phyloP scores from a whole-genome alignment of 169 alveolate species.

The Neospora caninum region DNA sequence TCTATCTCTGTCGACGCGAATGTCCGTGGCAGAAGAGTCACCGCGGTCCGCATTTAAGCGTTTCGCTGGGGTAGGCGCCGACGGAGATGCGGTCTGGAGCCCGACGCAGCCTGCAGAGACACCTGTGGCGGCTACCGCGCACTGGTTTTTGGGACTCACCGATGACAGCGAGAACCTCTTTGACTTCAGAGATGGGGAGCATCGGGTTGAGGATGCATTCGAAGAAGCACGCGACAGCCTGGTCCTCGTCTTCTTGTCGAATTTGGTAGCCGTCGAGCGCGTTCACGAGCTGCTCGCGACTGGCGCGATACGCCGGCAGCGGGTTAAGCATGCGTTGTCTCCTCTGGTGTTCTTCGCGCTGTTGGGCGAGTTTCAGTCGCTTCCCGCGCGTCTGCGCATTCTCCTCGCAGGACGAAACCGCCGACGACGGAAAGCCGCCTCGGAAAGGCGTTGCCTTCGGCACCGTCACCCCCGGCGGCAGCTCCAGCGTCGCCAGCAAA shows the following conservation, averaged over 20 bases:
- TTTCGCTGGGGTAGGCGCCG: too few relatives aligned
- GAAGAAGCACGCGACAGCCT: conserved; percentile 33
- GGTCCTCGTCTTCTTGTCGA: conserved; percentile 26
- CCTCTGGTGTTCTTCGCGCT: conserved; percentile 22
- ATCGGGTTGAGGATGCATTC: conserved; percentile 45
- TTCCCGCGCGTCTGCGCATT: not conserved
- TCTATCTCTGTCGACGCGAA: too few relatives aligned
- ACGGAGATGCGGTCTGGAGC: too few relatives aligned
- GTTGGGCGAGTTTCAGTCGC: not conserved
- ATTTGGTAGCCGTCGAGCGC: conserved; percentile 40
- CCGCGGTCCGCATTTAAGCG: too few relatives aligned
- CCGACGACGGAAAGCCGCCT: conserved; percentile 76
- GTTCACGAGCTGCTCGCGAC: conserved; percentile 3
- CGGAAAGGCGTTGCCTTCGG: conserved; percentile 62
- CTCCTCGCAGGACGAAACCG: conserved; percentile 74
- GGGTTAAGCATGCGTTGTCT: conserved; percentile 17
- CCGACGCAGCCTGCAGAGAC: too few relatives aligned
- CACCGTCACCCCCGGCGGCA: conserved; percentile 48
- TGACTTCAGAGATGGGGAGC: conserved; percentile 35
- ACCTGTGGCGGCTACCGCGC: too few relatives aligned
- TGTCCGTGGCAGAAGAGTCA: too few relatives aligned
- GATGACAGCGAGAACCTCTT: conserved; percentile 38
- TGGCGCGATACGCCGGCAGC: not conserved
- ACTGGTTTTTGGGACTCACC: not conserved
- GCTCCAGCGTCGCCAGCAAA: conserved; percentile 72